Percentiles rank a stretch among this genome's conserved stretches.
These are phyloP conservation scores for Fusarium sp. DNA, from an alignment of 2,329 filamentous ascomycete species.

Conservation along the genomic window DNA sequence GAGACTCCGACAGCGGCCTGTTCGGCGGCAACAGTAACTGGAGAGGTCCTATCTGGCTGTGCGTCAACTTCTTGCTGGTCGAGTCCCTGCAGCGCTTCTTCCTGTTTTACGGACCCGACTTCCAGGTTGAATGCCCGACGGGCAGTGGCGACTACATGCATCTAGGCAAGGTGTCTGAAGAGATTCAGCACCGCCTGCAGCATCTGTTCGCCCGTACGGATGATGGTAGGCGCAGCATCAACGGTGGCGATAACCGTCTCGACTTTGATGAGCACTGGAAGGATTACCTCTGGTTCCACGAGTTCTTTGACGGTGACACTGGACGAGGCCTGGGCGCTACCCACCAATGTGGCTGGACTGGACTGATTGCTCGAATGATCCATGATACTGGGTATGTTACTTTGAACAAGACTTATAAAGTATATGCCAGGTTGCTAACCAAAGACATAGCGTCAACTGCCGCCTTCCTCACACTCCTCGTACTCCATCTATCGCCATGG, in stretches of 20 bases:
- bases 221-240: slow-evolving; percentile 86
- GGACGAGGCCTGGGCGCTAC: slow-evolving; percentile 89
- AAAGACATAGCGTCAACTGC: slow-evolving; percentile 72
- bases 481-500: slow-evolving; percentile 81
- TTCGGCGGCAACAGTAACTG: slow-evolving; percentile 99
- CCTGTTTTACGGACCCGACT: slow-evolving; percentile 89
- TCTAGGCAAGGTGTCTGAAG: slow-evolving; percentile 90
- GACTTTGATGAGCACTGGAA: slow-evolving; percentile 95
- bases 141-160: slow-evolving; percentile 96
- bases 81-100: slow-evolving; percentile 95
- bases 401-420: slow-evolving; percentile 44
- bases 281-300: slow-evolving; percentile 86
- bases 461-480: slow-evolving; percentile 92
- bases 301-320: slow-evolving; percentile 94
- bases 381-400: slow-evolving; percentile 89
- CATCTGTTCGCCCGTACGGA: slow-evolving; percentile 87
- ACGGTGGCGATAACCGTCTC: slow-evolving; percentile 81
- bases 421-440: slow-evolving; percentile 51
- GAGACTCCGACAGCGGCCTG: slow-evolving; percentile 93
- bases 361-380: slow-evolving; percentile 93
- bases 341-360: slow-evolving; percentile 97
- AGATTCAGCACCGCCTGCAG: slow-evolving; percentile 92
- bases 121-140: slow-evolving; percentile 92
- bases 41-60: slow-evolving; percentile 95
- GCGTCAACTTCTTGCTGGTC: slow-evolving; percentile 92